A percentile compares a stretch with the other conserved stretches of the same genome.
Evolutionary conservation across 306 rosid species (phyloP).

Genomic region (Dalbergia cultrata): DNA sequence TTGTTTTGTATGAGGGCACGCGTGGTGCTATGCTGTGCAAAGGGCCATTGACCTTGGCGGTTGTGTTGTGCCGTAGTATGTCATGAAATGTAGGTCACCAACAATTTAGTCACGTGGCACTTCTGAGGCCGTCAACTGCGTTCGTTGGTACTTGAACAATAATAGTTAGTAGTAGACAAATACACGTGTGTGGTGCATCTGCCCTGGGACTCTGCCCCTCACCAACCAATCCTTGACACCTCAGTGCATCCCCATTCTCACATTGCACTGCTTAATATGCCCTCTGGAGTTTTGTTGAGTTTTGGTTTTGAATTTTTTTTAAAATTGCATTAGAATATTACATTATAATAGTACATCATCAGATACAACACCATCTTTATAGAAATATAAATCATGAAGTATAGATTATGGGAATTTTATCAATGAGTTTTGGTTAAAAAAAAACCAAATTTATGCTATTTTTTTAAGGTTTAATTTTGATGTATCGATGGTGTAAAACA

Average conservation of each 20-base stretch:
- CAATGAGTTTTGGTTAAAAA: no score
- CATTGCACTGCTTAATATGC: not conserved
- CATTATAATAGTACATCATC: no score
- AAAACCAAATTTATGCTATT: no score
- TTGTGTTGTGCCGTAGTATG: not conserved
- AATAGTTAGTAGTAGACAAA: slow-evolving; percentile 24
- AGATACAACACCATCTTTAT: no score
- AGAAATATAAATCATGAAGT: no score
- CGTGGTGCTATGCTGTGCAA: not conserved
- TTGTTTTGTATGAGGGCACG: not conserved
- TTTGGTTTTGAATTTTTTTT: not conserved
- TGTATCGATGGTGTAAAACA: no score
- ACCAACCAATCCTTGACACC: slow-evolving; percentile 24
- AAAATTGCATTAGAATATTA: no score
- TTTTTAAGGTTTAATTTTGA: no score
- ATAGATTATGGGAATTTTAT: no score
- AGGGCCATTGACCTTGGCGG: slow-evolving; percentile 1
- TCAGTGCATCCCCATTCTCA: not conserved
- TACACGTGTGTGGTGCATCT: not conserved
- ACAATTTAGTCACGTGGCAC: slow-evolving; percentile 39
- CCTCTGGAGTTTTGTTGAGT: not conserved
- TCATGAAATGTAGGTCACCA: not conserved
- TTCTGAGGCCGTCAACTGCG: not conserved
- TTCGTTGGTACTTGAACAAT: not conserved
- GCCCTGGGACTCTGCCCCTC: not conserved